Base-by-base conservation (phyloP, 2,329 filamentous ascomycete species). In the Penicillium sp. region DNA sequence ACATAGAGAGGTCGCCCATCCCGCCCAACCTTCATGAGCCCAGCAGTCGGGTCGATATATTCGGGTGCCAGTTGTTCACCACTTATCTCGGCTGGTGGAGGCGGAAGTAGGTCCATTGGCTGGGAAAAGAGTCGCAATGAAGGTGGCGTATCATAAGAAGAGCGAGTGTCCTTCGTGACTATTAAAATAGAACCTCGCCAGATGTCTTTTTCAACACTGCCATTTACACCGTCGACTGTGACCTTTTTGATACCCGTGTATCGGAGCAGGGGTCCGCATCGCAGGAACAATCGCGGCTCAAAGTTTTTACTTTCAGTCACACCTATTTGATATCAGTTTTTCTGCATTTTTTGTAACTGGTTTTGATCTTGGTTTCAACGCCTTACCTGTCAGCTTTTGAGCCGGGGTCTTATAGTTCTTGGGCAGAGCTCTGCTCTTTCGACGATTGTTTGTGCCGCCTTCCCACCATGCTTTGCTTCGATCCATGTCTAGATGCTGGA, bases 111-210 rank as follows among this genome's bases (percentile, higher is more conserved):
- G 55, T 92, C 88, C 70, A 93, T 88, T 1, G 91, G 88, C 66
- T 97, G 92, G 6, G 88, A 85, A 69, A 97, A 99, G 3, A 99
- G 73, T 36, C 92, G 84, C 58, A 99, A 76, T 0, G 83, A 89
- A 3, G 94, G 94, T 0, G 77, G 71, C n/a, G 82, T 82, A 41
- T 90, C 86, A 66, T 97, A 96, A 0, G 88, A 89, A 2, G 93
- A 97, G 33, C 88, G 83, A 2, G 84, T 81, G 66, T 99, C 93
- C 46, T 86, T 82, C 0, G 94, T 97, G 18, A 99, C 91, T 63
- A 99, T 96, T 90, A 99, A 91, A 51, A 97, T 82, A 54, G 86
- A 95, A 4, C 94, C 94, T 69, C 92, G 85, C 94, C 94, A 99
- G 17, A 93, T 85, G 63, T 96, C 90, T 45, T 85, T 83, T 36